phyloP scores from a whole-genome alignment of 805 yeast species.

The Barnettozyma wickerhamii region DNA sequence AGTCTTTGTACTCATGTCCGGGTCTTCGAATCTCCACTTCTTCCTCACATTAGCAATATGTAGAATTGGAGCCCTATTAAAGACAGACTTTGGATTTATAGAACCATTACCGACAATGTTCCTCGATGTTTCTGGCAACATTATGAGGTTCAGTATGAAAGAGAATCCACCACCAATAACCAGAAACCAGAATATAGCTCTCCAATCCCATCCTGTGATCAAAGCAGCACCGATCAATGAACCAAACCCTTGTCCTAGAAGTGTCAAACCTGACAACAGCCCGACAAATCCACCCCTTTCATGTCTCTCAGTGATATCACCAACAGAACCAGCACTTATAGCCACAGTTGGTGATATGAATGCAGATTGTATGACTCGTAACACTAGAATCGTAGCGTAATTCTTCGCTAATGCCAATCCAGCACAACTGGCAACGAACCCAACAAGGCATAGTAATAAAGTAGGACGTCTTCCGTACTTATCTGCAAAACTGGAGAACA shows the following conservation, averaged over 20 bases:
- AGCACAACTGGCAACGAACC: conserved; percentile 57
- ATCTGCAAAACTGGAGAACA: conserved; percentile 69
- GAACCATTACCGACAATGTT: conserved; percentile 74
- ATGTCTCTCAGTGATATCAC: conserved; percentile 62
- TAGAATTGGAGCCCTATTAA: conserved; percentile 45
- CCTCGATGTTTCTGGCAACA: conserved; percentile 75
- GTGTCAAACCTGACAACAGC: conserved; percentile 54
- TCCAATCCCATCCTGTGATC: conserved; percentile 54
- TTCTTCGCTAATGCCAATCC: conserved; percentile 58
- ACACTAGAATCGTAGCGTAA: conserved; percentile 57
- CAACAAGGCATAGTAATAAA: conserved; percentile 45
- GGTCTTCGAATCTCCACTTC: conserved; percentile 27
- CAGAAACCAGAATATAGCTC: conserved; percentile 74
- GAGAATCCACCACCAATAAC: conserved; percentile 58
- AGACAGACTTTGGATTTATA: conserved; percentile 40
- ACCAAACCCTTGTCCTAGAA: conserved; percentile 75
- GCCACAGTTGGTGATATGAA: conserved; percentile 77
- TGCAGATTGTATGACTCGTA: conserved; percentile 73
- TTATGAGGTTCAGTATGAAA: conserved; percentile 28
- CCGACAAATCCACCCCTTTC: conserved; percentile 74
- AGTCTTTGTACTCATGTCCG: conserved; percentile 28
- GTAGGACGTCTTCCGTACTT: conserved; percentile 68
- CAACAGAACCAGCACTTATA: conserved; percentile 63
- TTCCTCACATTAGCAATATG: conserved; percentile 7
- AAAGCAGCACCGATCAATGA: conserved; percentile 57